Evolutionary conservation across 768 basidiomycete species (phyloP), one percentile per base, ranked within the genome.

Genomic region (Mycena rosella): DNA sequence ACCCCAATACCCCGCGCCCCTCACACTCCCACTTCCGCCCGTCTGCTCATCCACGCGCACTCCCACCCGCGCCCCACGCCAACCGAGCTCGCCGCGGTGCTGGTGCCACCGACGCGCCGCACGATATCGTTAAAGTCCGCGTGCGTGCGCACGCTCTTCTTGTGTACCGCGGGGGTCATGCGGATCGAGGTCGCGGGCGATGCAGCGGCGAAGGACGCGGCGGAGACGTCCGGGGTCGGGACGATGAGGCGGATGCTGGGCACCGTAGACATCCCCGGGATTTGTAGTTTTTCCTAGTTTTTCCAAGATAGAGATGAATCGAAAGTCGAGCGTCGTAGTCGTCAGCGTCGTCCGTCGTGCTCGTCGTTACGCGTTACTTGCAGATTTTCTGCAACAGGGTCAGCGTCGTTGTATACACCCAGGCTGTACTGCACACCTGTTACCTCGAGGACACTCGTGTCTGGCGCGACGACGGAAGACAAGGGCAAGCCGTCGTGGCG

Each of bases 11-110:
- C n/a, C 13, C 20, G 86, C 70, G 92, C 90, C 8, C 89, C 80
- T 24, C 91, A 92, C 90, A 26, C 85, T 79, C 1, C 45, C 45
- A n/a, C 47, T 38, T 48, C 68, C n/a, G n/a, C n/a, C n/a, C n/a
- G n/a, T n/a, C n/a, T n/a, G n/a, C n/a, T n/a, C n/a, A n/a, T 93
- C 92, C 11, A 93, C 90, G 70, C 84, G 86, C 51, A 94, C 92
- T 70, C 92, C 72, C 92, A 89, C 1, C 88, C 88, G 7, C 85
- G 80, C n/a, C 78, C 77, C 3, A 80, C 80, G 15, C n/a, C n/a
- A n/a, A 76, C 48, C 9, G 34, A 75, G 67, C 60, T 73, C 44
- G 63, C 53, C 10, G 69, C 81, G 11, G 34, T 74, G 67, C 60
- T 73, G 42, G 63, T 53, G 11, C 70, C 81, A 11, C 85, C 84